phyloP scores from a whole-genome alignment of 345 rosid species.

The Reutealis trisperma region DNA sequence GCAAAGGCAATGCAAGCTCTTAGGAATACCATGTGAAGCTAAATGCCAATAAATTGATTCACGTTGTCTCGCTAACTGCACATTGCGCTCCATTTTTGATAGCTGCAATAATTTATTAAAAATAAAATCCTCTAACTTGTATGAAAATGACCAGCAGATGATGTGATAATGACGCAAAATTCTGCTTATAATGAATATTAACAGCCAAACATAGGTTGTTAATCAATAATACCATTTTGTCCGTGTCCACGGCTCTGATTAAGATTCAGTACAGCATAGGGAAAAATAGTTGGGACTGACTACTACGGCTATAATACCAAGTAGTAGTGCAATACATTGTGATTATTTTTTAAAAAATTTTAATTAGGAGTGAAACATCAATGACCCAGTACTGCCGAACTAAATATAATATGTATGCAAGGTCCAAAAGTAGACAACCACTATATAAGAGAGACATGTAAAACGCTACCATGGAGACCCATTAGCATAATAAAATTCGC shows the following conservation, averaged over 20 bases:
- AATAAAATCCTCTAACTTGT: constrained; percentile 11
- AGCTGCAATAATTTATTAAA: constrained; percentile 45
- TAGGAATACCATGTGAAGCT: constrained; percentile 87
- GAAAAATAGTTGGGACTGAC: not conserved
- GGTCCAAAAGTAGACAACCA: not conserved
- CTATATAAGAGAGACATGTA: not conserved
- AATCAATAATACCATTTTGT: not conserved
- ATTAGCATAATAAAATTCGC: not conserved
- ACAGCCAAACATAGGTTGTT: not conserved
- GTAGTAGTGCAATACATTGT: not conserved
- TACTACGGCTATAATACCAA: not conserved
- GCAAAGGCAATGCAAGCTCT: constrained; percentile 81
- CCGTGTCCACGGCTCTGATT: not conserved
- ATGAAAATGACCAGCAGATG: not conserved
- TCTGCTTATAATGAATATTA: not conserved
- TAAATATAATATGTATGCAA: not conserved
- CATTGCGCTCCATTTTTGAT: constrained; percentile 67
- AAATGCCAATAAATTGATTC: constrained; percentile 87
- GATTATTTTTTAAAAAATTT: not conserved
- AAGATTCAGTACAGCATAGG: not conserved
- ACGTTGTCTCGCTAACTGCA: constrained; percentile 68
- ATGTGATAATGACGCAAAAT: not conserved
- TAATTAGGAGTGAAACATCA: not conserved
- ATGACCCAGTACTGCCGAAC: not conserved
- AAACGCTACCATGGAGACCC: not conserved